Evolutionary conservation across 495 filamentous ascomycete genomes (phyloP), one percentile per base, ranked within the genome.

Genomic region (Jackrogersella multiformis): DNA sequence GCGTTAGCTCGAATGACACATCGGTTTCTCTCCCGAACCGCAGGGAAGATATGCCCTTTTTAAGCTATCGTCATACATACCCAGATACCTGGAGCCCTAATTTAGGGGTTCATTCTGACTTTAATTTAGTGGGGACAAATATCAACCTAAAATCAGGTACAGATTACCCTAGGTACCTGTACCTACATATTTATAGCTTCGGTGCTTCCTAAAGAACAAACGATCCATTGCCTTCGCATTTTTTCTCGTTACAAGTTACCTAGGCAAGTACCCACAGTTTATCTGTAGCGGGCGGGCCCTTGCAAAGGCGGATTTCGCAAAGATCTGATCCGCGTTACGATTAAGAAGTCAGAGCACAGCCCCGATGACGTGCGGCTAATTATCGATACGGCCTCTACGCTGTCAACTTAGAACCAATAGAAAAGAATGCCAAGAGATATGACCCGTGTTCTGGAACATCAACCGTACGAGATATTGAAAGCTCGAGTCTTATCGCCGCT

Each of bases 351-450:
- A n/a, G n/a, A n/a, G 58, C 58, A 63, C 53, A 28, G 56, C 56
- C 65, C 35, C 45, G 38, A 63, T 68, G 65, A 68, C 65, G 65
- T 68, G 65, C 58, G 18, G 38, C 45, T 32, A 32, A n/a, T 44
- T 58, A 61, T 63, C 60, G 66, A 64, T 69, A 68, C 57, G 2
- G 10, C 26, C 20, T 61, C 55, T 38, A 42, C 30, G 42, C 30
- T 41, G 24, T 12, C n/a, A n/a, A 34, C 42, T 36, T 21, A 16
- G 42, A 35, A 34, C 61, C 61, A 64, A 66, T 59, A 16, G 18
- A 13, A 35, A 5, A 15, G 8, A 6, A 15, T 24, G 62, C 62
- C 48, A 58, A 59, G 62, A 39, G 13, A 36, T 16, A 15, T 16
- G 15, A 13, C 34, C 52, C 54, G 20, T 44, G 62, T 58, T 66